These are phyloP conservation scores for Didymella lethalis DNA, from an alignment of 2,329 filamentous ascomycete species.

Conservation along the genomic window DNA sequence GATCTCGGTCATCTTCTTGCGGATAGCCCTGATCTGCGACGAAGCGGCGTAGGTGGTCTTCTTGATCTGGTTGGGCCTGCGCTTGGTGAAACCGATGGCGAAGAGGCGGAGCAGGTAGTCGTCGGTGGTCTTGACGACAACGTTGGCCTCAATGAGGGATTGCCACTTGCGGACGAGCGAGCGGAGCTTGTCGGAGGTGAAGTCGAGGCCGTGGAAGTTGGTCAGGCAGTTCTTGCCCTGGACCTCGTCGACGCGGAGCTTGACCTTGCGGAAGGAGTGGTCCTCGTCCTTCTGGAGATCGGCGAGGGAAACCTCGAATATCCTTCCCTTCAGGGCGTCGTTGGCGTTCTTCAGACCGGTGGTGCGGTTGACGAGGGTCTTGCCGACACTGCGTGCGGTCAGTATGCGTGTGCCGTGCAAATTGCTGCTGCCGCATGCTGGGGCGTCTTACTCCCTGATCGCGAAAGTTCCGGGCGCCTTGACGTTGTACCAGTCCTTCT, in stretches of 20 bases:
- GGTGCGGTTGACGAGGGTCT: conserved; percentile 99
- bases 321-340: conserved; percentile 97
- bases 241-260: conserved; percentile 97
- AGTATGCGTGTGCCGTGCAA: conserved; percentile 21
- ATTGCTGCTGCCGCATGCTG: conserved; percentile 28
- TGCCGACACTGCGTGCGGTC: conserved; percentile 79
- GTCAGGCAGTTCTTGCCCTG: conserved; percentile 99
- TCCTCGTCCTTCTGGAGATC: conserved; percentile 99
- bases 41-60: conserved; percentile 99
- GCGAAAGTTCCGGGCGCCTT: conserved; percentile 98
- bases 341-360: conserved; percentile 99
- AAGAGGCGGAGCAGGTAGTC: conserved; percentile 99
- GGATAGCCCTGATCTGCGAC: conserved; percentile 96
- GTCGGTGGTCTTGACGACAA: conserved; percentile 99
- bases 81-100: conserved; percentile 99
- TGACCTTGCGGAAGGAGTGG: conserved; percentile 99
- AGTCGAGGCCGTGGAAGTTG: conserved; percentile 99
- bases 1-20: conserved; percentile 99
- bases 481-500: conserved; percentile 99
- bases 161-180: conserved; percentile 99
- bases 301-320: conserved; percentile 98
- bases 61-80: conserved; percentile 99
- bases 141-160: conserved; percentile 98
- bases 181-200: conserved; percentile 99
- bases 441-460: conserved; percentile 83